Conservation (phyloP, 768 basidiomycete species). For the Tylopilus intermedius region DNA sequence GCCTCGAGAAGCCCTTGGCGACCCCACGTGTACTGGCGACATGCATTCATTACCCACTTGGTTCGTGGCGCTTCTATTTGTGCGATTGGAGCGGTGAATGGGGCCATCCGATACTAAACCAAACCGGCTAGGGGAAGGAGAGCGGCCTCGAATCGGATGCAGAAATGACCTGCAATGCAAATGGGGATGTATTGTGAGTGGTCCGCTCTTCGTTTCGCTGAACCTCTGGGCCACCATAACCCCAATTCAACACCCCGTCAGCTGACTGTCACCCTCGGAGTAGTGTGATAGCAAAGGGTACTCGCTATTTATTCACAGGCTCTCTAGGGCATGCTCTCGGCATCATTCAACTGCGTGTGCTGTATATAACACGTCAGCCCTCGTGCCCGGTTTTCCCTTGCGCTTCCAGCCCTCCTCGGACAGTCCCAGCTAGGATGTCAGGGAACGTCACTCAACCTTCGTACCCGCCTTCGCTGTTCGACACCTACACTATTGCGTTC, state of each 20-base stretch:
- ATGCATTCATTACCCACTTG: neutral
- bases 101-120: neutral
- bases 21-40: neutral
- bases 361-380: constrained; percentile 4
- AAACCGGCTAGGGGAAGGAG: neutral
- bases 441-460: constrained; percentile 1
- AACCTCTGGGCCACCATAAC: neutral
- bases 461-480: constrained; percentile 12
- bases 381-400: neutral
- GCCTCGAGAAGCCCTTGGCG: neutral
- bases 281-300: neutral
- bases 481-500: constrained; percentile 19
- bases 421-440: constrained; percentile 12
- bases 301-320: constrained; percentile 1
- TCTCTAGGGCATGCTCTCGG: constrained; percentile 3
- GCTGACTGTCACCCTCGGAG: constrained; percentile 3
- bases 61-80: neutral
- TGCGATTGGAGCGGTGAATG: constrained; percentile 3
- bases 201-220: neutral
- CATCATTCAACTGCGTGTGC: neutral
- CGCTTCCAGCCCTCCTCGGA: neutral
- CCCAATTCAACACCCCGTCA: neutral
- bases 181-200: constrained; percentile 1
- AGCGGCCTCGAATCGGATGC: constrained; percentile 2
- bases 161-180: neutral